Conservation (phyloP, 2,329 filamentous ascomycete genomes). For the Talaromyces rugulosus region DNA sequence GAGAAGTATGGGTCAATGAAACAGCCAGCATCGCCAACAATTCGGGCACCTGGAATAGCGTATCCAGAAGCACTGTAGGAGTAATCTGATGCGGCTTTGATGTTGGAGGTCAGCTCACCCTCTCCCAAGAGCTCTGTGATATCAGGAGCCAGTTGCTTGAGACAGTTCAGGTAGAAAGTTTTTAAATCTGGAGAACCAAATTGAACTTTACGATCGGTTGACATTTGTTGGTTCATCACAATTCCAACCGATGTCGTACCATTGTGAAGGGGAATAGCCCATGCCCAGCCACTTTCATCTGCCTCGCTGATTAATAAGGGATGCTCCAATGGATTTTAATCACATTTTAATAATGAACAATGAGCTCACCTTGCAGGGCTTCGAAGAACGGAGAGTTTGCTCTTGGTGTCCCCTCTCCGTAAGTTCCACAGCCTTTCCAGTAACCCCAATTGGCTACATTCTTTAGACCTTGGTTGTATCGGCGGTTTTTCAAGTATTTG, state of each 20-base stretch:
- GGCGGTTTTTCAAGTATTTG: conserved; percentile 16
- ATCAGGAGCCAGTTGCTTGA: conserved; percentile 13
- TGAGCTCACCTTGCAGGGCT: neutral
- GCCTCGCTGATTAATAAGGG: neutral
- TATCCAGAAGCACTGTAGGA: conserved; percentile 46
- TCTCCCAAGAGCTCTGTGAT: conserved; percentile 27
- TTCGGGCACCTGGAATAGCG: conserved; percentile 34
- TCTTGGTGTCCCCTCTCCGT: neutral
- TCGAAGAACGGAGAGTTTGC: neutral
- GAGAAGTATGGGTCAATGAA: conserved; percentile 50
- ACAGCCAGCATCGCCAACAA: conserved; percentile 46
- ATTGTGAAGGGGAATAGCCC: neutral
- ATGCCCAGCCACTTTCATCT: neutral
- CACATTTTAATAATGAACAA: neutral
- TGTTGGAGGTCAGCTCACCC: conserved; percentile 28
- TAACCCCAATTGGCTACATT: neutral
- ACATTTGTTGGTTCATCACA: neutral
- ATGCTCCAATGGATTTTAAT: neutral
- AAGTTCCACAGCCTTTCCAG: neutral
- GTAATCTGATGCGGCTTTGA: conserved; percentile 45
- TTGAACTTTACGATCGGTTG: neutral
- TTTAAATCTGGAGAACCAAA: conserved; percentile 1
- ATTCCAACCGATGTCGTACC: neutral
- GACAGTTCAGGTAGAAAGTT: conserved; percentile 14
- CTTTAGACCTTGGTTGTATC: neutral